Conservation (phyloP, 805 yeast genomes). For the Candida ponderosae region DNA sequence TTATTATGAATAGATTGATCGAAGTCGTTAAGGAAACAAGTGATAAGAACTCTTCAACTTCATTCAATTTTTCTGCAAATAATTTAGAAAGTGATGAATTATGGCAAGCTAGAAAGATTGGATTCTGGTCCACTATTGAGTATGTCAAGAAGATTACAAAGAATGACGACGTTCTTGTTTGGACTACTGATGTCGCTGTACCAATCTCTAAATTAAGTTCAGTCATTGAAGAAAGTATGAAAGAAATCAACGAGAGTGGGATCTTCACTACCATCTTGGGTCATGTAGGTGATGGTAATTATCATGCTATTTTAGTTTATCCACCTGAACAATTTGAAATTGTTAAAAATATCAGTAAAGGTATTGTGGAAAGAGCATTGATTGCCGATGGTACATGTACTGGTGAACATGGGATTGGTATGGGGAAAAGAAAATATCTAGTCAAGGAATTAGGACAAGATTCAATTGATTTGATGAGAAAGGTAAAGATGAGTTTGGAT, state of each 20-base stretch:
- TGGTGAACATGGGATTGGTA: constrained; percentile 79
- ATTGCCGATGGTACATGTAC: constrained; percentile 71
- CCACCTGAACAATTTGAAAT: constrained; percentile 36
- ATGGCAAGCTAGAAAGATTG: constrained; percentile 68
- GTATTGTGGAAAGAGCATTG: constrained; percentile 57
- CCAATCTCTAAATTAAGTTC: constrained; percentile 59
- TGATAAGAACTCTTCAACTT: constrained; percentile 37
- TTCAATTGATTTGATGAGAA: constrained; percentile 62
- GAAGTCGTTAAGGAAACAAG: constrained; percentile 43
- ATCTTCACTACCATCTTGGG: constrained; percentile 56
- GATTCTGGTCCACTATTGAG: constrained; percentile 52
- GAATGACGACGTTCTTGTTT: constrained; percentile 36
- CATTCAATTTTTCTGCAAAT: constrained; percentile 47
- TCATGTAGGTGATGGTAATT: constrained; percentile 76
- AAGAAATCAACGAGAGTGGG: constrained; percentile 42
- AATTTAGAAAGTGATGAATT: constrained; percentile 52
- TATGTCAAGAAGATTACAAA: constrained; percentile 42
- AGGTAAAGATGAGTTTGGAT: constrained; percentile 59
- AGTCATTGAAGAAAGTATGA: constrained; percentile 50
- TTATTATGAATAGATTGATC: constrained; percentile 31
- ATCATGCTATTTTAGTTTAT: constrained; percentile 57
- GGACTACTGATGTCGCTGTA: constrained; percentile 77
- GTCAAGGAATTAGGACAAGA: constrained; percentile 55
- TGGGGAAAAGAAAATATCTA: constrained; percentile 56
- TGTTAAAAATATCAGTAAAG: constrained; percentile 41